These are phyloP conservation scores for Leccinum aurantiacum DNA, from an alignment of 768 basidiomycete genomes.

Conservation along the genomic window DNA sequence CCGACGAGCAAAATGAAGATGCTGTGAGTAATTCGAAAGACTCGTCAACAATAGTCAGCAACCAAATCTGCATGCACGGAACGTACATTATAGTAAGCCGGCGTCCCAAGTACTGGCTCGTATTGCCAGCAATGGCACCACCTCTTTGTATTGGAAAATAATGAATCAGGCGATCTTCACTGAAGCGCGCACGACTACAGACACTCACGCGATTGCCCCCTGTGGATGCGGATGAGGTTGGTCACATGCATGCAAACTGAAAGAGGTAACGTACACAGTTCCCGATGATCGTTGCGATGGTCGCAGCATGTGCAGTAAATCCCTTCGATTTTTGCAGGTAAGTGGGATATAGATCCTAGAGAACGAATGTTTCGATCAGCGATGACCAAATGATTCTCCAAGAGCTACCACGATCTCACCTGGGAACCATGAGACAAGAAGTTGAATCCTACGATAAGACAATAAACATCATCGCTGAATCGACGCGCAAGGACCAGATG, in stretches of 20 bases:
- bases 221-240: conserved; percentile 10
- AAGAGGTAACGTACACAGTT: conserved; percentile 49
- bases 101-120: conserved; percentile 77
- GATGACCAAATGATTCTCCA: neutral
- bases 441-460: conserved; percentile 54
- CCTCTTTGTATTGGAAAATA: conserved; percentile 41
- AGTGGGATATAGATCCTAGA: conserved; percentile 75
- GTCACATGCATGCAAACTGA: neutral
- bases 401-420: conserved; percentile 30
- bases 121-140: conserved; percentile 68
- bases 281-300: neutral
- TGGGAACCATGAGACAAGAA: conserved; percentile 76
- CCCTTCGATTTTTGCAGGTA: conserved; percentile 65
- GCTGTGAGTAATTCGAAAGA: conserved; percentile 4
- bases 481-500: neutral
- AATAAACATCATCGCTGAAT: neutral
- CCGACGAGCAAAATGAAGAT: conserved; percentile 28
- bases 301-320: conserved; percentile 38
- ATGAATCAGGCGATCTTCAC: neutral
- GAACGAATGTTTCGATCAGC: neutral
- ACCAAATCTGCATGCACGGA: neutral
- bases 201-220: conserved; percentile 46
- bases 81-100: conserved; percentile 70
- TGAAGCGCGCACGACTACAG: conserved; percentile 8
- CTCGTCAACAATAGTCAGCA: neutral